Evolutionary conservation across 352 stramenopile species (phyloP).

Genomic region (Phytophthora rubi): DNA sequence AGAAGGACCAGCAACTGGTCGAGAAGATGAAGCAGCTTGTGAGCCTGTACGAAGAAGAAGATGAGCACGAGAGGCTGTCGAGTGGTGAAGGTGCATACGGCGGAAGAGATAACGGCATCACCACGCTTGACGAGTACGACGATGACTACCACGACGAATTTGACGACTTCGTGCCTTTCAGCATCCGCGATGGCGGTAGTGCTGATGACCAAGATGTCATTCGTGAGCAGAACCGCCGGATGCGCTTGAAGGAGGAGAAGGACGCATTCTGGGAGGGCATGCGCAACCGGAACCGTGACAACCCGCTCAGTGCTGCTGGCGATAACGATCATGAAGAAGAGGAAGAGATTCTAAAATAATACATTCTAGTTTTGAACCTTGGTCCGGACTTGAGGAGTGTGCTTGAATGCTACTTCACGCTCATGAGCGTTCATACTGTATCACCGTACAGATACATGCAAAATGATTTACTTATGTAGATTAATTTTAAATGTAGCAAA

Average conservation of each 20-base stretch:
- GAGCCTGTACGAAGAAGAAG: constrained; percentile 57
- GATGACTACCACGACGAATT: constrained; percentile 91
- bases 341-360: no score
- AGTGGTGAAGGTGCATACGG: constrained; percentile 11
- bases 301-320: background rate
- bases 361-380: no score
- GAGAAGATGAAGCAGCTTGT: constrained; percentile 68
- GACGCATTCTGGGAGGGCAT: constrained; percentile 77
- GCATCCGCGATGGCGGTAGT: constrained; percentile 51
- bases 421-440: background rate
- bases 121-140: constrained; percentile 66
- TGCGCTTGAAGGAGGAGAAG: constrained; percentile 64
- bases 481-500: no score
- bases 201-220: constrained; percentile 60
- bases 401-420: no score
- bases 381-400: no score
- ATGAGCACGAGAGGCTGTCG: constrained; percentile 29
- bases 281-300: constrained; percentile 63
- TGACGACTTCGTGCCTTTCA: constrained; percentile 81
- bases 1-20: constrained; percentile 47
- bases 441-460: background rate
- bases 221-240: constrained; percentile 56
- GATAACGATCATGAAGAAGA: no score
- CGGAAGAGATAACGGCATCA: constrained; percentile 25
- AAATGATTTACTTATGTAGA: background rate